These are phyloP conservation scores for Heracleum sosnowskyi DNA, from an alignment of 129 eudicot genomes.

Conservation along the genomic window DNA sequence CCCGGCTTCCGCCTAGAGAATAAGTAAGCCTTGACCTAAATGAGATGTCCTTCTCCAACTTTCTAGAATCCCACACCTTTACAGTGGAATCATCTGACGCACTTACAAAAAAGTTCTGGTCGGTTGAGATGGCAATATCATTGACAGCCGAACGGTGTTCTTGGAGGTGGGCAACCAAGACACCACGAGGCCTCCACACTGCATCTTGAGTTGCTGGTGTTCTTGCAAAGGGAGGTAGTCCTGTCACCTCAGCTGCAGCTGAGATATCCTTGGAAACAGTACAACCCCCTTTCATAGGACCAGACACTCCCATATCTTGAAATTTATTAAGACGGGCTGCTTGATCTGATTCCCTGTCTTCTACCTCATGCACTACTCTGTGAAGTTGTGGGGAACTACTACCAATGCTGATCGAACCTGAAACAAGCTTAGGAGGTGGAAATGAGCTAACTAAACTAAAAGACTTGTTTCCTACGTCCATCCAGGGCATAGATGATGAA, in stretches of 20 bases:
- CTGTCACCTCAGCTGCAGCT: slow-evolving; percentile 38
- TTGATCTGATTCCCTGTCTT: slow-evolving; percentile 73
- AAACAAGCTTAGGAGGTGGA: slow-evolving; percentile 49
- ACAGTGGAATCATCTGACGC: slow-evolving; percentile 97
- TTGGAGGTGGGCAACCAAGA: slow-evolving; percentile 92
- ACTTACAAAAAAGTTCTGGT: slow-evolving; percentile 74
- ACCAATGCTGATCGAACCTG: slow-evolving; percentile 50
- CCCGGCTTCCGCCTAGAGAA: slow-evolving; percentile 74
- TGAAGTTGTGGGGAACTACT: slow-evolving; percentile 58
- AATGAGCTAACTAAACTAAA: slow-evolving; percentile 53
- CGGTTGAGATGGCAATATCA: slow-evolving; percentile 77
- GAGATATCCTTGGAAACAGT: slow-evolving; percentile 35
- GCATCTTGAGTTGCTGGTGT: slow-evolving; percentile 62
- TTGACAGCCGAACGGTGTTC: slow-evolving; percentile 92
- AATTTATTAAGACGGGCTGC: slow-evolving; percentile 48
- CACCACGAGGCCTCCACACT: slow-evolving; percentile 97
- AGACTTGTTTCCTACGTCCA: slow-evolving; percentile 47
- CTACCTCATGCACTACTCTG: slow-evolving; percentile 92
- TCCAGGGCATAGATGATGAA: slow-evolving; percentile 58
- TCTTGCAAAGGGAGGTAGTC: slow-evolving; percentile 42
- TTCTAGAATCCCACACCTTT: slow-evolving; percentile 92
- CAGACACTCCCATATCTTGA: slow-evolving; percentile 56
- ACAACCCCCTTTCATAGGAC: slow-evolving; percentile 40
- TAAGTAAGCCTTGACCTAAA: slow-evolving; percentile 87
- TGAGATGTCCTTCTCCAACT: slow-evolving; percentile 89